Percentiles rank a stretch among this genome's conserved stretches.
These are phyloP conservation scores for Lolium rigidum DNA, from an alignment of 176 grass and related monocot species.

Conservation along the genomic window DNA sequence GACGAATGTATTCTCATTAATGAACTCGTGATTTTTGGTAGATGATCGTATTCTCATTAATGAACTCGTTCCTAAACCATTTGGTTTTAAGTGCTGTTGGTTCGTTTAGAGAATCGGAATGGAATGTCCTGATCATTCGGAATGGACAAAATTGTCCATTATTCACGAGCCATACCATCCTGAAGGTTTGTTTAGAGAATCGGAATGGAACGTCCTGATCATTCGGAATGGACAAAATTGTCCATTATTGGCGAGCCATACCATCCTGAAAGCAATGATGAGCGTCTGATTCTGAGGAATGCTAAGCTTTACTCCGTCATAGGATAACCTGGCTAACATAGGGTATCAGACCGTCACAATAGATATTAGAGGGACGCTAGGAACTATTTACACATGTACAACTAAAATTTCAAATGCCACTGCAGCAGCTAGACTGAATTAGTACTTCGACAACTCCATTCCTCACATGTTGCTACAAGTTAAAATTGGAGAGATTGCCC, in stretches of 20 bases:
- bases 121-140: neutral
- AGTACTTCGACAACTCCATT: neutral
- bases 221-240: neutral
- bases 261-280: neutral
- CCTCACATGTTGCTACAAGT: neutral
- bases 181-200: neutral
- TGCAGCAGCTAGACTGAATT: neutral
- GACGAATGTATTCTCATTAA: neutral
- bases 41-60: too few relatives aligned
- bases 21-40: too few relatives aligned
- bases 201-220: neutral
- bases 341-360: too few relatives aligned
- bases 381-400: neutral
- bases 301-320: too few relatives aligned
- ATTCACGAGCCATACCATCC: neutral
- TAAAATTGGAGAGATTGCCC: conserved; percentile 35
- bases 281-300: neutral
- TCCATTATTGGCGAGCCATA: neutral
- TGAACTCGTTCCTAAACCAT: neutral
- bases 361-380: neutral
- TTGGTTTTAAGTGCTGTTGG: neutral
- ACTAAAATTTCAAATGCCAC: neutral
- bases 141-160: neutral
- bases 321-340: too few relatives aligned
- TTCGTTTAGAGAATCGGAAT: neutral